phyloP scores from a whole-genome alignment of 306 rosid species.

The Acacia confusa region DNA sequence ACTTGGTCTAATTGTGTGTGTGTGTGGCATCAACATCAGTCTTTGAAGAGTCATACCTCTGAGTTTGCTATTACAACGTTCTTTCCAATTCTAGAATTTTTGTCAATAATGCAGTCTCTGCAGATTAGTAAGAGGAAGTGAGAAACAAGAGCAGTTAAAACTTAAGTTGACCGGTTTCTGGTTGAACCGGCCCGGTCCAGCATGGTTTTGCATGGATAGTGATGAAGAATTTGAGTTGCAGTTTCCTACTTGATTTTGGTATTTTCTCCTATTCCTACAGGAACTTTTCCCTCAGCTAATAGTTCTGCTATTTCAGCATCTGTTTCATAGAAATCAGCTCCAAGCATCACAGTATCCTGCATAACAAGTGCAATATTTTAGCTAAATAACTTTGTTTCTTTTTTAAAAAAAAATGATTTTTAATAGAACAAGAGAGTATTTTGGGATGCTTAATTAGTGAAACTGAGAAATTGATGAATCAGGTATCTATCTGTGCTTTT shows the following conservation, averaged over 20 bases:
- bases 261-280: constrained; percentile 90
- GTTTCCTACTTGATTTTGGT: constrained; percentile 66
- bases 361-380: neutral
- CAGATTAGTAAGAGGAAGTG: constrained; percentile 31
- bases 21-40: neutral
- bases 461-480: constrained; percentile 25
- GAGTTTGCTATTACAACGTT: constrained; percentile 73
- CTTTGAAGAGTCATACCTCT: constrained; percentile 50
- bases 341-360: constrained; percentile 96
- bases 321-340: constrained; percentile 93
- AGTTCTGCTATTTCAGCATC: constrained; percentile 58
- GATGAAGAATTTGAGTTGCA: constrained; percentile 7
- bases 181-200: neutral
- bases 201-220: neutral
- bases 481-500: constrained; percentile 1
- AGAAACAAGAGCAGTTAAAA: constrained; percentile 19
- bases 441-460: constrained; percentile 12
- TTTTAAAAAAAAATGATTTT: no score
- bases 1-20: no score
- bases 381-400: neutral
- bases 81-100: constrained; percentile 89
- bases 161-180: neutral
- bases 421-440: neutral
- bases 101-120: constrained; percentile 92
- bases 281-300: constrained; percentile 84